phyloP scores from a whole-genome alignment of 2,329 filamentous ascomycete genomes.

The Fusarium neocosmosporiellum region DNA sequence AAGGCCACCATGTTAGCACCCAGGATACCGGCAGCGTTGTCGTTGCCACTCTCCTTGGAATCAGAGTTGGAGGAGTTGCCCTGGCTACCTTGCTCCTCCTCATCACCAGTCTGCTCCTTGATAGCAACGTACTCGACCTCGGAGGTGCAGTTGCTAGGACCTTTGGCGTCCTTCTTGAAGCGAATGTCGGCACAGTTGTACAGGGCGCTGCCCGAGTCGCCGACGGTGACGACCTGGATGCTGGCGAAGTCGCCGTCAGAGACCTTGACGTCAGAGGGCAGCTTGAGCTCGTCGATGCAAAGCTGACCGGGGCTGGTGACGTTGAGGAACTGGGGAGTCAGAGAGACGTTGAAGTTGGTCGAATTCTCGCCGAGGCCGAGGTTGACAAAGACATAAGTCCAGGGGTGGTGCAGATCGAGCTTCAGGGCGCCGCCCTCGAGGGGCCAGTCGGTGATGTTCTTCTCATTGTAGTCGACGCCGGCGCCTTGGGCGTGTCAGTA shows the following conservation, averaged over 20 bases:
- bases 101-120: slow-evolving; percentile 42
- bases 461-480: slow-evolving; percentile 56
- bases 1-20: slow-evolving; percentile 45
- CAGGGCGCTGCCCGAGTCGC: slow-evolving; percentile 67
- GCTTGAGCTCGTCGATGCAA: slow-evolving; percentile 69
- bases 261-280: slow-evolving; percentile 61
- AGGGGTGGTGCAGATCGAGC: slow-evolving; percentile 63
- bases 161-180: slow-evolving; percentile 65
- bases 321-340: slow-evolving; percentile 69
- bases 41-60: slow-evolving; percentile 18
- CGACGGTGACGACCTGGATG: slow-evolving; percentile 76
- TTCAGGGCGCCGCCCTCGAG: slow-evolving; percentile 60
- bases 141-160: slow-evolving; percentile 51
- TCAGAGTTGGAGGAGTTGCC: slow-evolving; percentile 32
- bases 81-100: slow-evolving; percentile 18
- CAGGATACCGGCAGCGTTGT: slow-evolving; percentile 38
- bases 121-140: slow-evolving; percentile 58
- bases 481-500: slow-evolving; percentile 52
- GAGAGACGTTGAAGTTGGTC: slow-evolving; percentile 75
- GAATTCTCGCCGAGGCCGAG: slow-evolving; percentile 62
- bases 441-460: slow-evolving; percentile 65
- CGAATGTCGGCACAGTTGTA: slow-evolving; percentile 83
- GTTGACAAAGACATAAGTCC: slow-evolving; percentile 66
- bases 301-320: slow-evolving; percentile 71
- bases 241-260: slow-evolving; percentile 72